Percentiles rank a stretch among this genome's conserved stretches.
phyloP scores from a whole-genome alignment of 2,329 filamentous ascomycete species.

The Neofusicoccum umdonicola region DNA sequence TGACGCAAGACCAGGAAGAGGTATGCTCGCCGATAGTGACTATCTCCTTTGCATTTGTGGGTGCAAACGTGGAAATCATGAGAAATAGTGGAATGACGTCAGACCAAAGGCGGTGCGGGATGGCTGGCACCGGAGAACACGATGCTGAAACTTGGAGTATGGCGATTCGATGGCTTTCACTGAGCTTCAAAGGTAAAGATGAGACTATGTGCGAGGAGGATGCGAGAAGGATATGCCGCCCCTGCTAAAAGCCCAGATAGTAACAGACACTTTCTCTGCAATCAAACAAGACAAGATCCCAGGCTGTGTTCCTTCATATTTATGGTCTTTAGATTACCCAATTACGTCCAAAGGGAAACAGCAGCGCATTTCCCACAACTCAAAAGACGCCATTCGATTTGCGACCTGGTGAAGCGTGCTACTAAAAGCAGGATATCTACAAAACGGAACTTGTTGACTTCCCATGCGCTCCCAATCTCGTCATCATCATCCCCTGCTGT shows the following conservation, averaged over 20 bases:
- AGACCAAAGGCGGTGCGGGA: background rate
- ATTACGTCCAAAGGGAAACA: too few species aligned
- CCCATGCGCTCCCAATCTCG: background rate
- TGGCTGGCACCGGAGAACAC: too few species aligned
- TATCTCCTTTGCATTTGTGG: background rate
- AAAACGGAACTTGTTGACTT: background rate
- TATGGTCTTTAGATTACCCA: too few species aligned
- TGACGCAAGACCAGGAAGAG: background rate
- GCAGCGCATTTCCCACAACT: too few species aligned
- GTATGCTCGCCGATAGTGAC: background rate
- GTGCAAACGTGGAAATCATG: background rate
- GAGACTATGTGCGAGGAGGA: background rate
- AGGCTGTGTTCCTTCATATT: too few species aligned
- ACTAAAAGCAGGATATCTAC: conserved; percentile 11
- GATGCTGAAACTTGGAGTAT: background rate
- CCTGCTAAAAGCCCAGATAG: too few species aligned
- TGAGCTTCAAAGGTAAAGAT: too few species aligned
- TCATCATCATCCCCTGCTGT: background rate
- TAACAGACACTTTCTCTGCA: too few species aligned
- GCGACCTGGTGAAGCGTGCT: conserved; percentile 4
- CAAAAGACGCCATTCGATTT: background rate
- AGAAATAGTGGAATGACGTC: background rate
- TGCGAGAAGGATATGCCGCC: too few species aligned
- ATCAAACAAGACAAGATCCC: too few species aligned
- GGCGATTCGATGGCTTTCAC: background rate